Conservation (phyloP, 2,329 filamentous ascomycete species). For the Trichoderma sp. region DNA sequence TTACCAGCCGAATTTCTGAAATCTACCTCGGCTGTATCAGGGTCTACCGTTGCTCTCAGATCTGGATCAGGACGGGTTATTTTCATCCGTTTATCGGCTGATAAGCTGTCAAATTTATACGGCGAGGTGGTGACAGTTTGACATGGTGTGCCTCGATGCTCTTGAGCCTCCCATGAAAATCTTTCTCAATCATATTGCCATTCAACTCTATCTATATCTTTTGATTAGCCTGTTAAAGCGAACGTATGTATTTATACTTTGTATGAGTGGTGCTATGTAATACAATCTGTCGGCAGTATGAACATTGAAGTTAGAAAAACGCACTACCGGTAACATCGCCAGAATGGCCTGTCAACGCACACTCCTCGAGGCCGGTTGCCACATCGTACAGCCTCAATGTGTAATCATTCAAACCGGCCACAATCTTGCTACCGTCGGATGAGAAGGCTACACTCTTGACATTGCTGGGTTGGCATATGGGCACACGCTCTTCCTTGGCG, state of each 20-base stretch:
- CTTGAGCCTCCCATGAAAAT: background rate
- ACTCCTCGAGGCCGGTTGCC: background rate
- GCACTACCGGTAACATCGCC: background rate
- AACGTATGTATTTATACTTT: background rate
- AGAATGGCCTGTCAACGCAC: background rate
- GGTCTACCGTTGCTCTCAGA: background rate
- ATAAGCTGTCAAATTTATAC: background rate
- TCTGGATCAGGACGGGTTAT: background rate
- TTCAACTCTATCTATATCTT: background rate
- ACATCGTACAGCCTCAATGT: background rate
- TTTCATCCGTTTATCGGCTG: background rate
- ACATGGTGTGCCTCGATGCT: background rate
- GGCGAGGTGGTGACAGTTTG: background rate
- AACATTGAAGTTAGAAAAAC: background rate
- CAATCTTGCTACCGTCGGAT: background rate
- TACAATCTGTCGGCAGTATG: background rate
- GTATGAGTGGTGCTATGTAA: background rate
- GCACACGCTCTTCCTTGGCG: background rate
- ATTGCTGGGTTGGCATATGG: background rate
- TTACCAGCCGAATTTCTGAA: background rate
- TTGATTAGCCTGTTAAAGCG: background rate
- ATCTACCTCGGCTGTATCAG: background rate
- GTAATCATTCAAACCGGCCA: background rate
- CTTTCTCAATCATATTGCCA: background rate
- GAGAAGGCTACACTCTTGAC: background rate